Conservation (phyloP, 192 early-diverging fungal genomes). For the Umbelopsis isabellina region DNA sequence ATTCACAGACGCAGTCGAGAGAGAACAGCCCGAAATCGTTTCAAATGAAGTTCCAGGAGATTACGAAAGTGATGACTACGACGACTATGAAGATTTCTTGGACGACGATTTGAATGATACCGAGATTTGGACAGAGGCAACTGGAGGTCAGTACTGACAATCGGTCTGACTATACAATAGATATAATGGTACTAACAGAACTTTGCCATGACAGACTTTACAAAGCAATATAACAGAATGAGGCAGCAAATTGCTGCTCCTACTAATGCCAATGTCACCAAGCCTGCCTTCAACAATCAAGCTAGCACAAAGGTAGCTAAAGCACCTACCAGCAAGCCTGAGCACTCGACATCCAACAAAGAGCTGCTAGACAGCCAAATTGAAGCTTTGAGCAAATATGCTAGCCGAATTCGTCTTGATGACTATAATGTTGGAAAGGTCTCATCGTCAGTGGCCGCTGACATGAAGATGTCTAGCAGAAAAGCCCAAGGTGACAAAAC, state of each 20-base stretch:
- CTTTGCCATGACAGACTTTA: conserved; percentile 69
- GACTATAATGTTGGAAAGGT: conserved; percentile 40
- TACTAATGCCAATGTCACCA: conserved; percentile 29
- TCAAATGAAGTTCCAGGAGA: conserved; percentile 47
- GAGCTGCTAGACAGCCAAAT: conserved; percentile 55
- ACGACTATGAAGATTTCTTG: conserved; percentile 62
- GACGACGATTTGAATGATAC: conserved; percentile 79
- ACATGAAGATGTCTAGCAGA: conserved; percentile 63
- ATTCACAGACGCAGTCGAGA: conserved; percentile 7
- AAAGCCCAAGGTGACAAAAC: conserved; percentile 61
- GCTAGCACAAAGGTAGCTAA: background rate
- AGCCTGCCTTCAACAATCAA: conserved; percentile 36
- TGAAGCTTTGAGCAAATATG: conserved; percentile 66
- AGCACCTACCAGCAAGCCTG: conserved; percentile 25
- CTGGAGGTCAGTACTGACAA: conserved; percentile 50
- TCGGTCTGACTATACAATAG: background rate
- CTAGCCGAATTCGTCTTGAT: conserved; percentile 71
- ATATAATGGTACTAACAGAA: conserved; percentile 1
- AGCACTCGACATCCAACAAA: conserved; percentile 34
- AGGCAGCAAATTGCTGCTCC: conserved; percentile 61
- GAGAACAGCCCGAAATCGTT: background rate
- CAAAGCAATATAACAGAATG: conserved; percentile 90
- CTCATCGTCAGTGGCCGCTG: conserved; percentile 52
- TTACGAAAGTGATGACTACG: conserved; percentile 45
- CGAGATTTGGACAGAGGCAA: conserved; percentile 80